Conservation (phyloP, 208 protist species). For the Acanthamoeba culbertsoni region DNA sequence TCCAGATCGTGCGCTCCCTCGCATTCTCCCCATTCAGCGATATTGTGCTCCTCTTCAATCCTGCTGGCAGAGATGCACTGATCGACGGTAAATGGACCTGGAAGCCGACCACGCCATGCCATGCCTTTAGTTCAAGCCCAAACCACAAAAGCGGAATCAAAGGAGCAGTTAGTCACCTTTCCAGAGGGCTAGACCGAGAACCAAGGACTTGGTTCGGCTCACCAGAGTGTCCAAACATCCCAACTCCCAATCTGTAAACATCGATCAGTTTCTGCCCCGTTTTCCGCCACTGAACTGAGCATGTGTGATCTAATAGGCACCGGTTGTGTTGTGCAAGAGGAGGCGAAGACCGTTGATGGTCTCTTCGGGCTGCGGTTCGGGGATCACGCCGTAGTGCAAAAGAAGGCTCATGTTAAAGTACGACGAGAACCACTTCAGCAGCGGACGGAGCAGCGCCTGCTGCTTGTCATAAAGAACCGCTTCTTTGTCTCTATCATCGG, state of each 20-base stretch:
- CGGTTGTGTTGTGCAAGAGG: constrained; percentile 44
- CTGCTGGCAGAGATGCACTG: constrained; percentile 6
- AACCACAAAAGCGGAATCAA: not conserved
- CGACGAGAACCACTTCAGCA: constrained; percentile 57
- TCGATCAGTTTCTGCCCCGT: too few relatives aligned
- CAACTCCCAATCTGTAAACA: constrained; percentile 42
- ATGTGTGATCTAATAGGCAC: not conserved
- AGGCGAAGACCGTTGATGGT: constrained; percentile 52
- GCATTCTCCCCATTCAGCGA: constrained; percentile 48
- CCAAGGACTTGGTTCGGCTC: constrained; percentile 48
- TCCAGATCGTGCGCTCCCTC: constrained; percentile 55
- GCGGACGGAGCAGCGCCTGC: not conserved
- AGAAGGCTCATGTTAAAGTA: constrained; percentile 44
- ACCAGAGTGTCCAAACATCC: constrained; percentile 45
- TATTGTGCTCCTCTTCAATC: constrained; percentile 55
- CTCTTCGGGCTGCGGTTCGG: constrained; percentile 25
- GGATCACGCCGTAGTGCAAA: constrained; percentile 43
- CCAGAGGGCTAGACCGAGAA: constrained; percentile 34
- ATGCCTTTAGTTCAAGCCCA: not conserved
- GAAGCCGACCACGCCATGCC: not conserved
- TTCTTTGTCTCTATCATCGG: constrained; percentile 28
- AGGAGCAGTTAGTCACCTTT: not conserved
- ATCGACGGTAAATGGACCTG: constrained; percentile 24
- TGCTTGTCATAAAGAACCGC: constrained; percentile 31
- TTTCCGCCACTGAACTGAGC: not conserved